Percentiles rank a stretch among this genome's conserved stretches.
Conservation (phyloP, 352 stramenopile species). For the Pythium dissotocum region DNA sequence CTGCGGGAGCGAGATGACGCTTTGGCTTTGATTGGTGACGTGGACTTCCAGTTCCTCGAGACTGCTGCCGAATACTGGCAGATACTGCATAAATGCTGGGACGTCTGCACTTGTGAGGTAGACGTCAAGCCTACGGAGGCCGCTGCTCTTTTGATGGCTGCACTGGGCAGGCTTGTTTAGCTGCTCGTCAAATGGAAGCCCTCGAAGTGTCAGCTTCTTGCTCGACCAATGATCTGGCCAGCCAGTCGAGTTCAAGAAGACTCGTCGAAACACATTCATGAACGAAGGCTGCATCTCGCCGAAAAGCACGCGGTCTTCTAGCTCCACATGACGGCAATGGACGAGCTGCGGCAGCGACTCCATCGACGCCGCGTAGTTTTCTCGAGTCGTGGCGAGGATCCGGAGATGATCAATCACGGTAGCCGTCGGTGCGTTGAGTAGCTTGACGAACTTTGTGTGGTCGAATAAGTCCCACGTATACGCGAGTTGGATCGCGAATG, state of each 20-base stretch:
- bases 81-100: not conserved
- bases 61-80: not conserved
- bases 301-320: not conserved
- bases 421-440: not conserved
- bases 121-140: not conserved
- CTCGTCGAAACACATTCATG: not conserved
- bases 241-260: not conserved
- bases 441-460: not conserved
- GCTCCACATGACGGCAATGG: not conserved
- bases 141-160: not conserved
- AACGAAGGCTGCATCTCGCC: slow-evolving; percentile 1
- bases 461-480: slow-evolving; percentile 5
- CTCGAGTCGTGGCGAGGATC: not conserved
- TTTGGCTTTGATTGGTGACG: not conserved
- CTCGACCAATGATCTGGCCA: not conserved
- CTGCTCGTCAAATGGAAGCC: not conserved
- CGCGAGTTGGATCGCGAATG: not conserved
- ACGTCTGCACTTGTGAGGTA: not conserved
- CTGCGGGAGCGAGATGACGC: not conserved
- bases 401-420: not conserved
- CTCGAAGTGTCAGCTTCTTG: not conserved
- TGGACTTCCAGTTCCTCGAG: slow-evolving; percentile 1
- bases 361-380: not conserved
- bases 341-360: not conserved
- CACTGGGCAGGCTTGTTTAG: not conserved